Evolutionary conservation across 768 basidiomycete genomes (phyloP).

Genomic region (Phlegmacium glaucopus): DNA sequence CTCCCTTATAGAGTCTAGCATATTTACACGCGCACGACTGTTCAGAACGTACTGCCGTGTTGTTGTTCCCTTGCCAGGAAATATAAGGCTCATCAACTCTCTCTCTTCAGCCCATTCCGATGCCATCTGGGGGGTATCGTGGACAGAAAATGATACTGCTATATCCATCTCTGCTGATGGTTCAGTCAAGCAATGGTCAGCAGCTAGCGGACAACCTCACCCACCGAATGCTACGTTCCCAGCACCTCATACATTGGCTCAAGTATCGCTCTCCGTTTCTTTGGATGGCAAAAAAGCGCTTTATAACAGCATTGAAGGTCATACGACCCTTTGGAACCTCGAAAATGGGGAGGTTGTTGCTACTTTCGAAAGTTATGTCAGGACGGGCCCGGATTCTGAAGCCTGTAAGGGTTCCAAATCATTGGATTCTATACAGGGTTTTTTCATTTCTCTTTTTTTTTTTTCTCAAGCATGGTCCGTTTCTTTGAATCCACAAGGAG

Average conservation of each 20-base stretch:
- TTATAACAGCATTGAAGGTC: conserved; percentile 83
- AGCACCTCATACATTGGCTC: conserved; percentile 78
- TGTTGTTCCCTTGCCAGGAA: conserved; percentile 23
- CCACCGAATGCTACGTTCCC: conserved; percentile 47
- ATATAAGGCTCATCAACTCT: conserved; percentile 26
- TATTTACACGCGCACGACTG: conserved; percentile 72
- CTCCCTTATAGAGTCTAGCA: conserved; percentile 56
- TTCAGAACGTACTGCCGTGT: conserved; percentile 63
- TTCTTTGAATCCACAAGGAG: conserved; percentile 72
- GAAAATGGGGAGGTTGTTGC: conserved; percentile 56
- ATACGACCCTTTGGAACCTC: conserved; percentile 74
- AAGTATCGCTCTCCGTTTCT: conserved; percentile 75
- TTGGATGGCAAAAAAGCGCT: conserved; percentile 63
- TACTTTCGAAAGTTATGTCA: conserved; percentile 69
- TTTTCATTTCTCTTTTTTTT: conserved; percentile 8
- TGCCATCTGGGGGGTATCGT: conserved; percentile 74
- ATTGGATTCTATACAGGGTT: neutral
- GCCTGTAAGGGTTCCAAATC: conserved; percentile 52
- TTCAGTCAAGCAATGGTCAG: conserved; percentile 68
- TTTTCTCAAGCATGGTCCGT: conserved; percentile 70
- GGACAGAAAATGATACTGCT: conserved; percentile 63
- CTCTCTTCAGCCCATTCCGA: conserved; percentile 64
- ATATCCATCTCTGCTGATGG: conserved; percentile 81
- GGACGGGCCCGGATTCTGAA: conserved; percentile 56
- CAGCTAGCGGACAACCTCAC: conserved; percentile 60